Evolutionary conservation across 192 early-diverging fungal species (phyloP).

Genomic region (Coemansia sp.): DNA sequence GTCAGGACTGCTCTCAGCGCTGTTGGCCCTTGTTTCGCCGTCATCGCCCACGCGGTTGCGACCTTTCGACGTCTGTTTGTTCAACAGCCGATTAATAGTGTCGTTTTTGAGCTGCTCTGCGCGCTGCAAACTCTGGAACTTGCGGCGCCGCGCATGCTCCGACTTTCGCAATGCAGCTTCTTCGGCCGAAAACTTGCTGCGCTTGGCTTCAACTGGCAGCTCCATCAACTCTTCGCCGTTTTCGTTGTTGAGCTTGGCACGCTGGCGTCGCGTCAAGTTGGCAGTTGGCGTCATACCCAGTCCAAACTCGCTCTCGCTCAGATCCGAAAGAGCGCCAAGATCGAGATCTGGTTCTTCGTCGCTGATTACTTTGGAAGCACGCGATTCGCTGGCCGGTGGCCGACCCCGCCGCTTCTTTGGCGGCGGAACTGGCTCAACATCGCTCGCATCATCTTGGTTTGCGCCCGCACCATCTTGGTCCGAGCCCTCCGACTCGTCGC

Average conservation of each 20-base stretch:
- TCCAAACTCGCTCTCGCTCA: slow-evolving; percentile 12
- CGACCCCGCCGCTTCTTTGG: background rate
- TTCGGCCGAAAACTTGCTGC: slow-evolving; percentile 67
- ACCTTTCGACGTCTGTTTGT: slow-evolving; percentile 75
- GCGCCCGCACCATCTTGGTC: slow-evolving; percentile 9
- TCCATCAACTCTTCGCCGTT: slow-evolving; percentile 64
- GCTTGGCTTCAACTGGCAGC: slow-evolving; percentile 65
- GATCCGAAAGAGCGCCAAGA: background rate
- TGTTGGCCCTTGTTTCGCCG: slow-evolving; percentile 48
- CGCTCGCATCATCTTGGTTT: background rate
- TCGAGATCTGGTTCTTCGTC: background rate
- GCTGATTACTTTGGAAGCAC: background rate
- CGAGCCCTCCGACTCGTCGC: background rate
- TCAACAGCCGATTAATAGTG: slow-evolving; percentile 76
- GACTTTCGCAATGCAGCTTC: slow-evolving; percentile 69
- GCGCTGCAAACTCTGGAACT: slow-evolving; percentile 74
- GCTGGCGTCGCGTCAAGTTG: slow-evolving; percentile 68
- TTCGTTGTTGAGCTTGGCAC: slow-evolving; percentile 63
- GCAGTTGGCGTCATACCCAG: background rate
- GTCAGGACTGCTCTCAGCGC: slow-evolving; percentile 26
- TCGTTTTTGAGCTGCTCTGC: slow-evolving; percentile 73
- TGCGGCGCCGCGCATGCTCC: slow-evolving; percentile 72
- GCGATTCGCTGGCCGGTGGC: background rate
- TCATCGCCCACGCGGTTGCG: slow-evolving; percentile 63
- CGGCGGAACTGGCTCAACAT: background rate